Percentiles rank a stretch among this genome's conserved stretches.
Conservation (phyloP, 2,329 filamentous ascomycete genomes). For the Beauveria bassiana region DNA sequence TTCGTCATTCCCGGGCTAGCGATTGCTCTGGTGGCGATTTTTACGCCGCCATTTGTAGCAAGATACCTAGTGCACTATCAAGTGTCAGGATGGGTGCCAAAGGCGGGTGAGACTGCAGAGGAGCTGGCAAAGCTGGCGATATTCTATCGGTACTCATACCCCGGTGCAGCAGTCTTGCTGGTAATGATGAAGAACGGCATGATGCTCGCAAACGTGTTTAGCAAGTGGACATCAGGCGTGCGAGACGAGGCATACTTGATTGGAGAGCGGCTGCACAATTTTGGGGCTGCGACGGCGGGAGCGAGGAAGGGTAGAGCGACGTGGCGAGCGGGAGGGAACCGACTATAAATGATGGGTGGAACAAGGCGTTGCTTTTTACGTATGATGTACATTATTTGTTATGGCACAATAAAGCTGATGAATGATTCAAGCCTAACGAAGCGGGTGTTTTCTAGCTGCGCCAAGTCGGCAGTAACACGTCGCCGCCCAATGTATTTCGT, state of each 20-base stretch:
- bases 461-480: too few species aligned
- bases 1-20: constrained; percentile 71
- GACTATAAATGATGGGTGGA: constrained; percentile 17
- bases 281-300: constrained; percentile 47
- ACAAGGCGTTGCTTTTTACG: neutral
- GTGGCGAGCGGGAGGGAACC: constrained; percentile 29
- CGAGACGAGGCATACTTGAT: constrained; percentile 94
- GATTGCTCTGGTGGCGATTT: constrained; percentile 54
- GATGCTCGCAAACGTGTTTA: constrained; percentile 54
- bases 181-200: constrained; percentile 34
- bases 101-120: constrained; percentile 17
- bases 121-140: constrained; percentile 26
- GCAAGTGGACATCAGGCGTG: constrained; percentile 71
- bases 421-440: too few species aligned
- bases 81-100: constrained; percentile 9
- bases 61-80: constrained; percentile 21
- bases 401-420: neutral
- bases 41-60: constrained; percentile 56
- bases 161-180: constrained; percentile 47
- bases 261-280: constrained; percentile 90
- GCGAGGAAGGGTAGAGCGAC: constrained; percentile 26
- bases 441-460: too few species aligned
- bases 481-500: too few species aligned
- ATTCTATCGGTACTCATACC: constrained; percentile 60
- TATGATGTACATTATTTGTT: neutral